Conservation (phyloP, 345 rosid genomes). For the Euphorbia pulcherrima region DNA sequence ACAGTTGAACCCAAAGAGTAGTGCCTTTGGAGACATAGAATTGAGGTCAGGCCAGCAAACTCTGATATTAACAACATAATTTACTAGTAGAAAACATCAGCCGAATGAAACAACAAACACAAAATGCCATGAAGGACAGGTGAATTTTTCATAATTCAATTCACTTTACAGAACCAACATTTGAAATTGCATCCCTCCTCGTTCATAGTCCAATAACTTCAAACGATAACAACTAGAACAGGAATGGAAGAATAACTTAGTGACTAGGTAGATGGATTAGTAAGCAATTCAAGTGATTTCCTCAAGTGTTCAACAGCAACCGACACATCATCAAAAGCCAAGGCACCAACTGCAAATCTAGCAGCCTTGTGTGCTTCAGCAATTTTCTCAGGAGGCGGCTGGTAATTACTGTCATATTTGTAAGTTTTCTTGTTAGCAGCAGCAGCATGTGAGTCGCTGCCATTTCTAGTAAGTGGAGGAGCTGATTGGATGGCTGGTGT, state of each 20-base stretch:
- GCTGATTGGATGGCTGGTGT: constrained; percentile 40
- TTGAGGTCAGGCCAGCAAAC: not conserved
- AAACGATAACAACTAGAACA: constrained; percentile 2
- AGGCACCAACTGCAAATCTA: constrained; percentile 91
- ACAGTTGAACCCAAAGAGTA: not conserved
- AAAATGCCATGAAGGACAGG: not conserved
- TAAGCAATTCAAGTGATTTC: constrained; percentile 84
- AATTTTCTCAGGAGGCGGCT: constrained; percentile 83
- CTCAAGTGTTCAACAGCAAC: constrained; percentile 72
- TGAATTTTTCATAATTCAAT: constrained; percentile 12
- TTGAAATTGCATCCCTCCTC: not conserved
- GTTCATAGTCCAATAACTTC: constrained; percentile 20
- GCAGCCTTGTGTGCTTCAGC: constrained; percentile 97
- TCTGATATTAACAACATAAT: not conserved
- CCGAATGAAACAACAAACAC: not conserved
- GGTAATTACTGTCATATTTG: constrained; percentile 75
- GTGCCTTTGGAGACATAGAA: not conserved
- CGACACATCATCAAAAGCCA: constrained; percentile 90
- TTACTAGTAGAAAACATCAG: not conserved
- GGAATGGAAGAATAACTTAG: constrained; percentile 14
- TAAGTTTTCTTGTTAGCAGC: constrained; percentile 41
- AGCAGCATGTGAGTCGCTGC: constrained; percentile 38
- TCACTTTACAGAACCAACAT: constrained; percentile 8
- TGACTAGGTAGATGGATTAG: constrained; percentile 56
- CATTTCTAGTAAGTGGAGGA: constrained; percentile 45